phyloP scores from a whole-genome alignment of 116 monocot species.

The Trichopus zeylanicus region DNA sequence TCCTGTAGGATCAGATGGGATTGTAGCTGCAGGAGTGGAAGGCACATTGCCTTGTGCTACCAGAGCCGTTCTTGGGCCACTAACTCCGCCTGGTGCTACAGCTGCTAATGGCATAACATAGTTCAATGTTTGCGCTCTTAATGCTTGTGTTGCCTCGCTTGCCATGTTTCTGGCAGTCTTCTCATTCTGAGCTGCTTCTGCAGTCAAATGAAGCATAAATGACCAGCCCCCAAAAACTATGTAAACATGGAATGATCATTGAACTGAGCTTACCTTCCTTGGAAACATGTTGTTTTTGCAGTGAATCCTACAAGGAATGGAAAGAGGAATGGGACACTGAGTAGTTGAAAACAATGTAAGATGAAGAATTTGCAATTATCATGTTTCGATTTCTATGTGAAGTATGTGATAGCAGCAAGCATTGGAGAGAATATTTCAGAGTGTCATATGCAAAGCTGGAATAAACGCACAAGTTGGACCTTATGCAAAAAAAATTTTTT shows the following conservation, averaged over 20 bases:
- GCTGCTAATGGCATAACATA: neutral
- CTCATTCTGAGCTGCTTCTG: neutral
- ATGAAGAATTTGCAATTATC: too few species aligned
- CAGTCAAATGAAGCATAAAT: neutral
- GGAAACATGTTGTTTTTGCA: neutral
- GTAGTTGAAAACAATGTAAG: too few species aligned
- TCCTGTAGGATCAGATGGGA: neutral
- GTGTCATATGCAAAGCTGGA: too few species aligned
- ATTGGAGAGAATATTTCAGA: too few species aligned
- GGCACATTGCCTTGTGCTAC: neutral
- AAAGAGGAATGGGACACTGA: too few species aligned
- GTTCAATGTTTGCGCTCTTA: neutral
- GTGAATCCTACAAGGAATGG: neutral
- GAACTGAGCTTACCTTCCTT: slow-evolving; percentile 1
- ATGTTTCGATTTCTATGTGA: too few species aligned
- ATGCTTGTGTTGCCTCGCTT: neutral
- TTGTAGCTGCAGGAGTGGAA: neutral
- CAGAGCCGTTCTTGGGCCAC: neutral
- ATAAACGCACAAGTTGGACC: too few species aligned
- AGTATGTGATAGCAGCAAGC: too few species aligned
- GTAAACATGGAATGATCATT: neutral
- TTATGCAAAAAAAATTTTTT: too few species aligned
- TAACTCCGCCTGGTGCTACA: neutral
- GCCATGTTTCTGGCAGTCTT: neutral
- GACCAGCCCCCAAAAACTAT: neutral